Base-by-base conservation (phyloP, 2,329 filamentous ascomycete species). In the Cercospora citrullina region DNA sequence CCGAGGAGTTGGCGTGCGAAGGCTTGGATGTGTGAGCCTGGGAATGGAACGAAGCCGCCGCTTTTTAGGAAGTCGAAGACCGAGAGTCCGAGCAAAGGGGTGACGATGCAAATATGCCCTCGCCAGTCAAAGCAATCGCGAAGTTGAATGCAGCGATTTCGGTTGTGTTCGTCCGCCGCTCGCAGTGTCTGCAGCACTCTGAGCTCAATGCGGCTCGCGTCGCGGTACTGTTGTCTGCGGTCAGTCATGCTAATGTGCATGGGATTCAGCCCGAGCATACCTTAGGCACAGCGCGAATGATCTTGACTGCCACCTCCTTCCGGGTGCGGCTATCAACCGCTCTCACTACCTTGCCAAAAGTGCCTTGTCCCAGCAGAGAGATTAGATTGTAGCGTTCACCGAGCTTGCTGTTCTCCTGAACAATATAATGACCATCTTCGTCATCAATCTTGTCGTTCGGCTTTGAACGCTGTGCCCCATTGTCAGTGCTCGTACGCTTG, bases 1-100 rank as follows among this genome's bases (percentile, higher is more conserved):
- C 94, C 98, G 69, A 99, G 91, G 16, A 99, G 84, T 78, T 99
- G 95, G 60, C 94, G 89, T 59, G 95, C 95, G 84, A 99, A 98
- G 78, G 88, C 94, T 80, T 98, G 95, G 68, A 99, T 99, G 80
- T 99, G 95, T 72, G 94, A 97, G 84, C 96, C 98, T 12, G 95
- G 95, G 77, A 99, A 99, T 0, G 95, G 95, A 18, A 97, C 93
- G 77, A 99, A 99, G 72, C 88, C 87, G 77, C 98, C 98, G 76
- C 90, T 90, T 83, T 99, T 99, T 59, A 99, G 85, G 75, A 99
- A 99, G 81, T 99, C 95, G 78, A 99, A 99, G 63, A 99, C 94
- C 75, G 94, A 98, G 77, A 97, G 94, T 59, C 94, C 94, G 33
- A 98, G 87, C 16, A 91, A 81, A 77, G 90, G 89, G 14, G 89